phyloP scores from a whole-genome alignment of 495 filamentous ascomycete genomes.

The Penicillium waksmanii region DNA sequence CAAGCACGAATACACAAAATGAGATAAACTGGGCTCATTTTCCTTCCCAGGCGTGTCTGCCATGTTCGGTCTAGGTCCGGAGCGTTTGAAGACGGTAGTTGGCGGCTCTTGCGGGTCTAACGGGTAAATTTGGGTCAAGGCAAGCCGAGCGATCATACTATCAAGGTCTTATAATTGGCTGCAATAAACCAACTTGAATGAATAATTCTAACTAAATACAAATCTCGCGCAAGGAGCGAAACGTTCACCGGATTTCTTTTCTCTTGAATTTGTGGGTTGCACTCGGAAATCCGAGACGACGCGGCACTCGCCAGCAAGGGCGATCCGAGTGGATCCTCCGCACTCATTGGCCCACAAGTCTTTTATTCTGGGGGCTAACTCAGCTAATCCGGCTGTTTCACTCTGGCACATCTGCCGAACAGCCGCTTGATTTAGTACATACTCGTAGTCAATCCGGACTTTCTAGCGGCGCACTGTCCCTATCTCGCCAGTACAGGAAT shows the following conservation, averaged over 20 bases:
- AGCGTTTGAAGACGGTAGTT: constrained; percentile 1
- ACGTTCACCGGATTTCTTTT: too few species aligned
- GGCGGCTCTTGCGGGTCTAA: constrained; percentile 5
- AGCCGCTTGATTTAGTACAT: background rate
- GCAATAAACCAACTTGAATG: background rate
- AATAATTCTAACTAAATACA: too few species aligned
- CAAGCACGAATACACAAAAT: constrained; percentile 6
- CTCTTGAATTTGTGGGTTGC: constrained; percentile 16
- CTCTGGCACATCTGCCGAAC: constrained; percentile 22
- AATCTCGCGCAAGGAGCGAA: too few species aligned
- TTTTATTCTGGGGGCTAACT: constrained; percentile 15
- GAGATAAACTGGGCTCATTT: background rate
- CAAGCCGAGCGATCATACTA: background rate
- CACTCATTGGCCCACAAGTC: constrained; percentile 11
- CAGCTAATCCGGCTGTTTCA: constrained; percentile 18
- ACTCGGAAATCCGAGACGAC: constrained; percentile 11
- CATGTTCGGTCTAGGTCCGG: background rate
- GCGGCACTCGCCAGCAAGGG: constrained; percentile 16
- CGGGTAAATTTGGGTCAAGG: background rate
- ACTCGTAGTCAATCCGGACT: background rate
- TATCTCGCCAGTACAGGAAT: background rate
- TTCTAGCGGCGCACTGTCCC: background rate
- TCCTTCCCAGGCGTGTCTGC: background rate
- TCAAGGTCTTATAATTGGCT: background rate
- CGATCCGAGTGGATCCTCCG: constrained; percentile 15